A percentile compares a stretch with the other conserved stretches of the same genome.
Evolutionary conservation across 371 early-diverging fungal species (phyloP).

Genomic region (Mucor racemosus): DNA sequence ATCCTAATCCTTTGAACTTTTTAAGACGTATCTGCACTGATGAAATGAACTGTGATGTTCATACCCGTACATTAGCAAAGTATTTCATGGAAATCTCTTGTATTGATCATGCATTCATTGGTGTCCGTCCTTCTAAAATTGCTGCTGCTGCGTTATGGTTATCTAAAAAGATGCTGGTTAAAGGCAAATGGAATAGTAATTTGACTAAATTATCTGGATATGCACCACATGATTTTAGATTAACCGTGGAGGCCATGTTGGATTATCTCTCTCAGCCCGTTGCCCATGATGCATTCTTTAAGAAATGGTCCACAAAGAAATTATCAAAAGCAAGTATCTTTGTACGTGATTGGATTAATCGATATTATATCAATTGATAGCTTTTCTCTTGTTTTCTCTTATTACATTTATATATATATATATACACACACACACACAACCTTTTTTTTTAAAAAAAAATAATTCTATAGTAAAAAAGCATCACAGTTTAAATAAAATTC

Average conservation of each 20-base stretch:
- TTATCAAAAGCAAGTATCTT: constrained; percentile 80
- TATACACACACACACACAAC: not conserved
- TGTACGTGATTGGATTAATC: constrained; percentile 64
- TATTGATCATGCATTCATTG: constrained; percentile 84
- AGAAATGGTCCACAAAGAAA: constrained; percentile 79
- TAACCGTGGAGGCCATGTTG: constrained; percentile 67
- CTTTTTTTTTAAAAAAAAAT: not conserved
- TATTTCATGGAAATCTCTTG: constrained; percentile 96
- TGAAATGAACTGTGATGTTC: constrained; percentile 82
- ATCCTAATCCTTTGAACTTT: constrained; percentile 90
- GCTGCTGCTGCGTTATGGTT: constrained; percentile 90
- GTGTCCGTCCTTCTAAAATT: constrained; percentile 74
- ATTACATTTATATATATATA: not conserved
- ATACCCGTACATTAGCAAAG: constrained; percentile 91
- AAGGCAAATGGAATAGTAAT: constrained; percentile 77
- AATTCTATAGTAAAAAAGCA: not conserved
- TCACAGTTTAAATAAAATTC: too few species aligned
- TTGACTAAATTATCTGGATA: constrained; percentile 81
- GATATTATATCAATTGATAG: constrained; percentile 32
- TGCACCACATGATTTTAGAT: constrained; percentile 65
- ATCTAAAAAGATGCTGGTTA: constrained; percentile 85
- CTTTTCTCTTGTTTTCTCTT: not conserved
- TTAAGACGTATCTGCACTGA: constrained; percentile 89
- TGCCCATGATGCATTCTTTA: constrained; percentile 71
- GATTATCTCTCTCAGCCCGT: constrained; percentile 62